Conservation (phyloP, 176 grass and related monocot genomes). For the Ensete glaucum region DNA sequence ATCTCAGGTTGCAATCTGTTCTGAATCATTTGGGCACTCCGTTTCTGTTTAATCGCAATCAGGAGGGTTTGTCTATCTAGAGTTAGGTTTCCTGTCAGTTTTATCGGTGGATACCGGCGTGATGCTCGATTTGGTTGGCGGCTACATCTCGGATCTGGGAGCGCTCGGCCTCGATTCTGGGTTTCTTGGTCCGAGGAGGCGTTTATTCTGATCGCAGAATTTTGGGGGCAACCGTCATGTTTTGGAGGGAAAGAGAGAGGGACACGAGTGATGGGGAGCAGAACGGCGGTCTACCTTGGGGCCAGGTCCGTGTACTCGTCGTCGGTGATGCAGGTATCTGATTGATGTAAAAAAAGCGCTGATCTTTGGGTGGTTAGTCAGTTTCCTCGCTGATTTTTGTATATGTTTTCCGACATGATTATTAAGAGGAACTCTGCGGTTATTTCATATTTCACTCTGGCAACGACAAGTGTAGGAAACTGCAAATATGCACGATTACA, state of each 20-base stretch:
- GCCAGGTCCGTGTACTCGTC: conserved; percentile 81
- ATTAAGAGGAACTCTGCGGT: neutral
- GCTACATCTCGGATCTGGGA: neutral
- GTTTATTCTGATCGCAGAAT: neutral
- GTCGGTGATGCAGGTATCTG: conserved; percentile 75
- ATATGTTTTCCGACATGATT: too few species aligned
- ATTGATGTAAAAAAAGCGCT: neutral
- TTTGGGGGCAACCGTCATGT: conserved; percentile 20
- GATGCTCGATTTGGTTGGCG: conserved; percentile 4
- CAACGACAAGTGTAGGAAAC: neutral
- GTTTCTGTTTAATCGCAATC: neutral
- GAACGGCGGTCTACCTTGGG: conserved; percentile 54
- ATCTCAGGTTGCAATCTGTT: too few species aligned
- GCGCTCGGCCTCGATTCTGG: neutral
- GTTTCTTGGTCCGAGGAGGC: neutral
- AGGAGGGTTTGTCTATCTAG: neutral
- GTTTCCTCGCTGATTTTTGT: neutral
- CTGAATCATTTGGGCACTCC: neutral
- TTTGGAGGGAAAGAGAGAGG: conserved; percentile 73
- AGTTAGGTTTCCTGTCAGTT: neutral
- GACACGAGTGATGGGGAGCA: conserved; percentile 40
- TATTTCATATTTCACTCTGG: neutral
- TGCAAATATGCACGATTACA: neutral
- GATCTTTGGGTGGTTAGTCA: neutral
- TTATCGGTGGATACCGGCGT: neutral